Evolutionary conservation across 441 rosid genomes (phyloP).

Genomic region (Bruguiera hainesii): DNA sequence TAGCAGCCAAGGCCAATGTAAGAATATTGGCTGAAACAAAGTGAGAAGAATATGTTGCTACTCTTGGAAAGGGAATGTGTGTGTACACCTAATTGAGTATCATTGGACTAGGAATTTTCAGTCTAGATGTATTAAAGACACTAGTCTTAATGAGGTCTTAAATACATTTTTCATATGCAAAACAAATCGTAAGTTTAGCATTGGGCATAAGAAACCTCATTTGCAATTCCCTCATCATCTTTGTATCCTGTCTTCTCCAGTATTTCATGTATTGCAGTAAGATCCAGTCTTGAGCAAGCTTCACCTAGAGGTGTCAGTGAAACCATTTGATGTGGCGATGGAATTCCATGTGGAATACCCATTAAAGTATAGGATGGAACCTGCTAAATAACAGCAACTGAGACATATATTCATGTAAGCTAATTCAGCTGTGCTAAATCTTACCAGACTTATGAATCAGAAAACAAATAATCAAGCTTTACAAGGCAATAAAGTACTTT

Average conservation of each 20-base stretch:
- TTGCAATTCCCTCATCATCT: constrained; percentile 85
- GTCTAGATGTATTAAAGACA: background rate
- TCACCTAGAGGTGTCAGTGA: constrained; percentile 76
- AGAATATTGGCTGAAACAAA: background rate
- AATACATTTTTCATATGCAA: background rate
- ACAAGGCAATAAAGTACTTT: background rate
- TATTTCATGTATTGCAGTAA: constrained; percentile 83
- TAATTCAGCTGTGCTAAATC: background rate
- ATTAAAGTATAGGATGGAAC: constrained; percentile 69
- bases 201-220: constrained; percentile 54
- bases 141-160: background rate
- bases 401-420: constrained; percentile 6
- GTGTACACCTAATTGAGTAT: background rate
- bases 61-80: too few species aligned
- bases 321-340: constrained; percentile 44
- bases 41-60: background rate
- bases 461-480: background rate
- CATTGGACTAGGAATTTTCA: background rate
- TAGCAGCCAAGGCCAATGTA: too few species aligned
- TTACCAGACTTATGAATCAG: background rate
- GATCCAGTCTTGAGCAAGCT: constrained; percentile 83
- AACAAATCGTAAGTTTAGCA: constrained; percentile 2
- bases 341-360: constrained; percentile 67
- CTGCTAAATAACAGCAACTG: constrained; percentile 32
- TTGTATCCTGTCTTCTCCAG: constrained; percentile 81